Base-by-base conservation (phyloP, 352 stramenopile species). In the Phytophthora pinifolia region DNA sequence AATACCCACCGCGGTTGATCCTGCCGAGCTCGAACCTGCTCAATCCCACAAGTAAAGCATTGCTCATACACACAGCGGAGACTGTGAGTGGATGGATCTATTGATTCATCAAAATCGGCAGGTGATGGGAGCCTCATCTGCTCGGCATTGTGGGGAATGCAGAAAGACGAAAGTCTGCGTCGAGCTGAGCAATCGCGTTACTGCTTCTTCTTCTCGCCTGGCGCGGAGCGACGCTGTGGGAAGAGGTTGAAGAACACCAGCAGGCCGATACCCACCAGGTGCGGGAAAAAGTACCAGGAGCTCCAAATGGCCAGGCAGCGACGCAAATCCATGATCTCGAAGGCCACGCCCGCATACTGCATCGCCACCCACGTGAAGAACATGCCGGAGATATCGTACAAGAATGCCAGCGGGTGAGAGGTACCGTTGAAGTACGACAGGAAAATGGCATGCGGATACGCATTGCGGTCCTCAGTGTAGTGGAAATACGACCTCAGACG, bases 291-390 rank as follows among this genome's bases (percentile, higher is more conserved):
- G 62, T 90, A 92, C 79, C 83, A 91, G 22, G 78, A 88, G 30
- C 62, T 68, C 85, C 85, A 94, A 53, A 92, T 87, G 33, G 62
- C 65, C 7, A 92, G 50, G 53, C 80, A 92, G 47, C 85, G 79
- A 41, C 60, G 80, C 50, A 94, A 66, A 34, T 93, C 78, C 15
- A 92, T 61, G 54, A 92, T 90, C 62, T 91, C 83, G 47, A 94
- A 94, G 14, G 85, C 83, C 35, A 93, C 65, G 31, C 83, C 85
- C n/a, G 71, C 78, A 66, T 94, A 94, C 61, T 94, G 83, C 80
- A 94, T 92, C 37, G 76, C 78, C 12, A 90, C 61, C 85, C 85
- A 94, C 58, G 85, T 93, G 29, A 88, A 67, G 34, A 89, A 65
- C 37, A 85, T 57, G n/a, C 85, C 85, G 9, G 46, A 52, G 27